A percentile compares a stretch with the other conserved stretches of the same genome.
These are phyloP conservation scores for Phylloporus rhodoxanthus DNA, from an alignment of 768 basidiomycete genomes.

Conservation along the genomic window DNA sequence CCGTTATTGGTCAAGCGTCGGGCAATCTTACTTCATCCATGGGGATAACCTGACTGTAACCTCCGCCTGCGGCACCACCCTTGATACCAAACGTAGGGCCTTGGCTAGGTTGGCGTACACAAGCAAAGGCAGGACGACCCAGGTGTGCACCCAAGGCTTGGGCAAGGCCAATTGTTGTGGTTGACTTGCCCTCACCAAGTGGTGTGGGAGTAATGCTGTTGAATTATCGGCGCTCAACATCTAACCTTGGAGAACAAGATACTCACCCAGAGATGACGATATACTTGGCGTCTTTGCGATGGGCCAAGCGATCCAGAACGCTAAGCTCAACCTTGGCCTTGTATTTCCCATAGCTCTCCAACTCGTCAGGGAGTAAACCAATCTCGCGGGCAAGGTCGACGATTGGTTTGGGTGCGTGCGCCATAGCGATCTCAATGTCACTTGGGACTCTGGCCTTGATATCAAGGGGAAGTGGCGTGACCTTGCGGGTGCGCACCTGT, in stretches of 20 bases:
- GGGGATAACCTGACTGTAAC: constrained; percentile 97
- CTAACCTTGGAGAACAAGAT: neutral
- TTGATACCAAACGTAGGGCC: constrained; percentile 99
- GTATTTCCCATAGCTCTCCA: constrained; percentile 92
- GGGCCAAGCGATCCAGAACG: constrained; percentile 75
- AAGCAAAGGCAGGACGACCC: constrained; percentile 88
- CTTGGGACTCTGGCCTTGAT: constrained; percentile 85
- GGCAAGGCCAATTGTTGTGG: constrained; percentile 93
- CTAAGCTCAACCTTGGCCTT: constrained; percentile 96
- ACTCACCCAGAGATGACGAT: constrained; percentile 87
- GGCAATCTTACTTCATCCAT: constrained; percentile 79
- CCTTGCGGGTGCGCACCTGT: constrained; percentile 53
- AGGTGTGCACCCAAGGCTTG: constrained; percentile 95
- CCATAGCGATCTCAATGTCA: constrained; percentile 94
- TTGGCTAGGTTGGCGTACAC: constrained; percentile 96
- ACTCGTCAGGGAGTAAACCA: constrained; percentile 76
- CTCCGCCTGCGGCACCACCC: constrained; percentile 96
- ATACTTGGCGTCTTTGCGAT: constrained; percentile 91
- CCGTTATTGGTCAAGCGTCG: neutral
- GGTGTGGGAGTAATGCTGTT: constrained; percentile 90
- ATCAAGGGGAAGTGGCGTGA: constrained; percentile 75
- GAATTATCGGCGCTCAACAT: neutral
- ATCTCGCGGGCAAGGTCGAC: constrained; percentile 81
- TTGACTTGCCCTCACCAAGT: constrained; percentile 96
- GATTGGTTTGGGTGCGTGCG: constrained; percentile 89